Base-by-base conservation (phyloP, 2,329 filamentous ascomycete genomes). In the Trichoderma koningiopsis region DNA sequence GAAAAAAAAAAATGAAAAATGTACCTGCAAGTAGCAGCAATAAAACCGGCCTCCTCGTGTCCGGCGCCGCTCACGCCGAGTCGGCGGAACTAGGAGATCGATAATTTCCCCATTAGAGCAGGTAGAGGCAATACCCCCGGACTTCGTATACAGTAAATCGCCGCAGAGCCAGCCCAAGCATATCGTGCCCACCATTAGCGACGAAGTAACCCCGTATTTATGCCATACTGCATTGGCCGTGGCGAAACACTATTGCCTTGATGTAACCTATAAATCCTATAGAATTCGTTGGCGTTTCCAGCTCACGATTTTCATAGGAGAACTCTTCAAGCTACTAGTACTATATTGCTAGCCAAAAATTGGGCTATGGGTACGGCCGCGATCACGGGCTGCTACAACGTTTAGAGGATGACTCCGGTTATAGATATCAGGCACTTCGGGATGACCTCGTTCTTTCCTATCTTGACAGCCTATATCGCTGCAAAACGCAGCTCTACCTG, bases 161-260 rank as follows among this genome's bases (percentile, higher is more conserved):
- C 40, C 24, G 29, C 52, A 57, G 16, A n/a, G 27, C 35, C 33
- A 33, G 19, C 4, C 14, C 24, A 43, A 19, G 58, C 40, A 40
- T 31, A 47, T 43, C 52, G n/a, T 57, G 22, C 22, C 35, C 27
- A 29, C 52, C 22, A 57, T 31, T 57, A 65, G 37, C 52, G 43
- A 56, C 62, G 22, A 55, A 29, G 61, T 29, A 64, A 16, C 47
- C 61, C 61, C 61, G 61, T 64, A 27, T 27, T 43, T 24, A 33
- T 61, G 55, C 55, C 31, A n/a, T 24, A 35, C 31, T 14, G 29
- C 55, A 19, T 24, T 47, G 47, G 47, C 10, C 8, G 11, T 24
- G 22, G n/a, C 47, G 47, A 24, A 49, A 24, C 47, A 22, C 47
- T 59, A 35, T 24, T 40, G 22, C 13, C 33, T 63, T 31, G 43